Evolutionary conservation across 495 filamentous ascomycete species (phyloP).

Genomic region (Trichocladium antarcticum): DNA sequence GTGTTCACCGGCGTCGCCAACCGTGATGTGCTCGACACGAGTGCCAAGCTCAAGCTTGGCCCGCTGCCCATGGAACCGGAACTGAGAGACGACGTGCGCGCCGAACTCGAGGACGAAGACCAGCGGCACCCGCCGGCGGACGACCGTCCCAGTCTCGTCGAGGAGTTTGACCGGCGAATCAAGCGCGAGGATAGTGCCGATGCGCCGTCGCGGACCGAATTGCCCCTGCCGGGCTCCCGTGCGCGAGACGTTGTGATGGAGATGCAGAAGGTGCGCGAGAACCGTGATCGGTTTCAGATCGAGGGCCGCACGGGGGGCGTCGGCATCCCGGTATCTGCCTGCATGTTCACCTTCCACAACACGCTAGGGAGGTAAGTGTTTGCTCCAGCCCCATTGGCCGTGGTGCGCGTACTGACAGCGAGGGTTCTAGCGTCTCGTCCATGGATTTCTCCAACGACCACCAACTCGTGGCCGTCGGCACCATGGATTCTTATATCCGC

Average conservation of each 20-base stretch:
- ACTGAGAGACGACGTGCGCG: constrained; percentile 67
- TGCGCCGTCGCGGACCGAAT: constrained; percentile 58
- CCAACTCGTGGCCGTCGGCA: constrained; percentile 72
- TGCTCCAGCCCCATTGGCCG: neutral
- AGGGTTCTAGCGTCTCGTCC: constrained; percentile 58
- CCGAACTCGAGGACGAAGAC: constrained; percentile 73
- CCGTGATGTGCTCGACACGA: constrained; percentile 48
- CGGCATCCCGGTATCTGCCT: constrained; percentile 69
- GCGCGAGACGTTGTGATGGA: constrained; percentile 87
- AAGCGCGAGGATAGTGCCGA: constrained; percentile 87
- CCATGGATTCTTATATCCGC: constrained; percentile 86
- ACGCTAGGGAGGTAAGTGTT: constrained; percentile 67
- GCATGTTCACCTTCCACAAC: constrained; percentile 98
- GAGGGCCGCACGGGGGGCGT: constrained; percentile 68
- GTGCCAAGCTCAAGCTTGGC: constrained; percentile 59
- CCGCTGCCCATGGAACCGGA: constrained; percentile 69
- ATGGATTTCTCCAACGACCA: constrained; percentile 89
- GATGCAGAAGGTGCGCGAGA: constrained; percentile 87
- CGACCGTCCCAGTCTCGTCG: constrained; percentile 54
- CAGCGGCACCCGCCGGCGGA: constrained; percentile 51
- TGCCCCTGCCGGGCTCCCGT: constrained; percentile 76
- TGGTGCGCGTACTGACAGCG: constrained; percentile 4
- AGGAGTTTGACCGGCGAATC: constrained; percentile 71
- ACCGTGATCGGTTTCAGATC: constrained; percentile 78
- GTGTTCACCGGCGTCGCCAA: constrained; percentile 78